These are phyloP conservation scores for Monilinia fructicola DNA, from an alignment of 2,329 filamentous ascomycete species.

Conservation along the genomic window DNA sequence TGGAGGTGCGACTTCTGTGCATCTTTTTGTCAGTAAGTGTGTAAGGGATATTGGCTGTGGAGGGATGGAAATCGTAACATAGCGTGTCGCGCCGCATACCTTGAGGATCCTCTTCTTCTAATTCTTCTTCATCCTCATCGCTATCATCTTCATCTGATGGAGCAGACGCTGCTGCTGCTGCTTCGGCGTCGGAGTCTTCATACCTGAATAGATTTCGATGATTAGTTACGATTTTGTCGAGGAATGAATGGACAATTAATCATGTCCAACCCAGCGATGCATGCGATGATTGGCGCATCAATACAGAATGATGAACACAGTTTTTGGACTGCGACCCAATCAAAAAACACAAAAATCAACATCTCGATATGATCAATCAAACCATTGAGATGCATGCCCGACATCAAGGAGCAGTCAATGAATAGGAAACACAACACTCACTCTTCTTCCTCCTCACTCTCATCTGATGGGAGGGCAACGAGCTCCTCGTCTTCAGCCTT, in stretches of 20 bases:
- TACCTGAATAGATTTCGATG: slow-evolving; percentile 29
- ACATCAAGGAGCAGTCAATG: neutral
- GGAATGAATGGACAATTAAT: neutral
- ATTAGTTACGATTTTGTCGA: slow-evolving; percentile 26
- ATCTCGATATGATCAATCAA: neutral
- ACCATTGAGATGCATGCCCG: neutral
- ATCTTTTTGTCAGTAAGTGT: neutral
- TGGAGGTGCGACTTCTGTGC: slow-evolving; percentile 30
- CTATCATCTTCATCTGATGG: slow-evolving; percentile 38
- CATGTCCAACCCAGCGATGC: neutral
- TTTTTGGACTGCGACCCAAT: neutral
- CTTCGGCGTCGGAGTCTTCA: slow-evolving; percentile 41
- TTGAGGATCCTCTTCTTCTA: slow-evolving; percentile 29
- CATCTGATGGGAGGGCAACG: slow-evolving; percentile 37
- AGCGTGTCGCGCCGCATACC: slow-evolving; percentile 12
- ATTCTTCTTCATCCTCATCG: slow-evolving; percentile 41
- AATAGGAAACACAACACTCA: slow-evolving; percentile 27
- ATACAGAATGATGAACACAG: neutral
- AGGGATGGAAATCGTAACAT: neutral
- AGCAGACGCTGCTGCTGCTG: slow-evolving; percentile 3
- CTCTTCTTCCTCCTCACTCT: slow-evolving; percentile 39
- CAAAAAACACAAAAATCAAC: neutral
- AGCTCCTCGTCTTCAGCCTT: slow-evolving; percentile 38
- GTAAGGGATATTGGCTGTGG: neutral
- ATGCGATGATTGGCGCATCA: slow-evolving; percentile 1